A percentile compares a stretch with the other conserved stretches of the same genome.
These are phyloP conservation scores for Diaporthe australafricana DNA, from an alignment of 2,329 filamentous ascomycete species.

Conservation along the genomic window DNA sequence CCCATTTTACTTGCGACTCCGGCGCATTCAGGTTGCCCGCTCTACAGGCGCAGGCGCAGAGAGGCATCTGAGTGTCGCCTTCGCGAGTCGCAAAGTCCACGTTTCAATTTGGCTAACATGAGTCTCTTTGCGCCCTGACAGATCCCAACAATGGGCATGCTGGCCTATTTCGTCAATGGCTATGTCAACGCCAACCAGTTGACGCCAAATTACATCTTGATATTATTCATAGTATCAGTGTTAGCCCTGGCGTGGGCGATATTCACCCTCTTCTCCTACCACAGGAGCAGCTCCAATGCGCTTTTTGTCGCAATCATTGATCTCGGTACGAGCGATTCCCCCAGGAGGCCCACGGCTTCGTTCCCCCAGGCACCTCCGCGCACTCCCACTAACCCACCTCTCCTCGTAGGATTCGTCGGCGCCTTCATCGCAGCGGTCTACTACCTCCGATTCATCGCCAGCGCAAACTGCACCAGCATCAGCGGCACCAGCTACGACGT, in stretches of 20 bases:
- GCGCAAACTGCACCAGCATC: conserved; percentile 76
- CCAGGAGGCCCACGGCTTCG: too few species aligned
- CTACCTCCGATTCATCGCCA: conserved; percentile 67
- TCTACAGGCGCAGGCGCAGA: not conserved
- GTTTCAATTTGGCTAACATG: conserved; percentile 8
- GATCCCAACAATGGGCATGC: conserved; percentile 76
- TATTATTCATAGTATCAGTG: conserved; percentile 75
- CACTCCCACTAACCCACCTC: not conserved
- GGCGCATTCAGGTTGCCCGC: not conserved
- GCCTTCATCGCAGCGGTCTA: conserved; percentile 73
- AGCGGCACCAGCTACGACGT: conserved; percentile 62
- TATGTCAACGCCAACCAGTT: conserved; percentile 68
- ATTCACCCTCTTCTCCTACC: conserved; percentile 75
- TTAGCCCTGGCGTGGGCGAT: conserved; percentile 73
- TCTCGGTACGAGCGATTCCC: conserved; percentile 48
- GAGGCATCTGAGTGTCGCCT: not conserved
- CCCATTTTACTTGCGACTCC: not conserved
- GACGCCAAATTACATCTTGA: conserved; percentile 71
- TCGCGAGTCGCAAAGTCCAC: not conserved
- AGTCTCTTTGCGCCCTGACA: conserved; percentile 44
- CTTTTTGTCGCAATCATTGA: conserved; percentile 71
- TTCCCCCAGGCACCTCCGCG: not conserved
- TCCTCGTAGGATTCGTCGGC: conserved; percentile 61
- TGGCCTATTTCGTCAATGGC: conserved; percentile 73
- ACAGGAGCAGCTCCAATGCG: conserved; percentile 71